These are phyloP conservation scores for Globisporangium carolinianum DNA, from an alignment of 352 stramenopile species.

Conservation along the genomic window DNA sequence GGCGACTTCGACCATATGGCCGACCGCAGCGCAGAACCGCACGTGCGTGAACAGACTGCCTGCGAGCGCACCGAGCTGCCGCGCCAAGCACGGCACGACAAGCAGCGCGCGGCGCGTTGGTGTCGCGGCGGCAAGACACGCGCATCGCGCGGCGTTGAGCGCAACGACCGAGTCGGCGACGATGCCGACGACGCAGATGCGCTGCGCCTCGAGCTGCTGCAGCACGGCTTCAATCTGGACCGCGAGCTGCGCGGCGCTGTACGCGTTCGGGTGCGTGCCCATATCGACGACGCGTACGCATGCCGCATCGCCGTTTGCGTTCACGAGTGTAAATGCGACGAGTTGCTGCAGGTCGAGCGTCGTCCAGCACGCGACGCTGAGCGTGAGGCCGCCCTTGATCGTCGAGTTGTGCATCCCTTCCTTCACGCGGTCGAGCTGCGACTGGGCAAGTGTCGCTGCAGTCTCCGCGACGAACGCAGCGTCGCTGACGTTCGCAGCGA, in stretches of 20 bases:
- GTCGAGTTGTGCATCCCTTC: conserved; percentile 79
- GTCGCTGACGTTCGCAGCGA: conserved; percentile 21
- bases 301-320: conserved; percentile 69
- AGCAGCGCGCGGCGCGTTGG: conserved; percentile 39
- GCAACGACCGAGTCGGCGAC: conserved; percentile 59
- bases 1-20: conserved; percentile 55
- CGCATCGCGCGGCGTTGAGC: conserved; percentile 44
- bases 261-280: conserved; percentile 18
- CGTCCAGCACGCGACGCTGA: conserved; percentile 67
- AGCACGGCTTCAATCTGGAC: conserved; percentile 55
- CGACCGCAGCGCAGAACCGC: conserved; percentile 34
- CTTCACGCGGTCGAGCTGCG: conserved; percentile 72
- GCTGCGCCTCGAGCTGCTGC: conserved; percentile 33
- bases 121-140: conserved; percentile 18
- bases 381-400: conserved; percentile 69
- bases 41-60: conserved; percentile 51
- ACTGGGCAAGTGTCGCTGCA: conserved; percentile 23
- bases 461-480: conserved; percentile 31
- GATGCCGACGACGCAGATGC: conserved; percentile 68
- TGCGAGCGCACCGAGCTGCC: conserved; percentile 43
- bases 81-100: conserved; percentile 60
- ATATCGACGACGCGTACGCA: conserved; percentile 62
- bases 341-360: conserved; percentile 60
- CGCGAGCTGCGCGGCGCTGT: conserved; percentile 21
- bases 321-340: conserved; percentile 69